phyloP scores from a whole-genome alignment of 176 grass and related monocot genomes.

The Paspalum vaginatum region DNA sequence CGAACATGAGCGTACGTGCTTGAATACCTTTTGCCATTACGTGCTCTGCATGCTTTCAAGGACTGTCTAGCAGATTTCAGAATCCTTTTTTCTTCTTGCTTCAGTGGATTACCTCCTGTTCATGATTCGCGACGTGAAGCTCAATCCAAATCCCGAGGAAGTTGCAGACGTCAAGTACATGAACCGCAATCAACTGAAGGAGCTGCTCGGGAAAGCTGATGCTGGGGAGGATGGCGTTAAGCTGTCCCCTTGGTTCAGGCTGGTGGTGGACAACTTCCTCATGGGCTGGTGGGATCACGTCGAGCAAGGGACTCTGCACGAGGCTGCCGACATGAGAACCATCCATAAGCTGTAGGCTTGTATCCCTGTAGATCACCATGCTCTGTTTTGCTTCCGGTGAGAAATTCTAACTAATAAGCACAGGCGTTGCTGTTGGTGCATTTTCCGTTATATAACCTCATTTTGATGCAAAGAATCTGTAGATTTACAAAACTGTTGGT shows the following conservation, averaged over 20 bases:
- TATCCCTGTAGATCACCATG: not conserved
- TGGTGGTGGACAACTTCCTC: conserved; percentile 89
- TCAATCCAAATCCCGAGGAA: conserved; percentile 74
- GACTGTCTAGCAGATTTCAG: not conserved
- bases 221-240: conserved; percentile 69
- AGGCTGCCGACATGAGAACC: conserved; percentile 67
- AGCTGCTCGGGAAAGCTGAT: conserved; percentile 72
- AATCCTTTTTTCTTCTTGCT: conserved; percentile 19
- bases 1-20: conserved; percentile 75
- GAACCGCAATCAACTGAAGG: conserved; percentile 70
- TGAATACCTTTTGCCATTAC: not conserved
- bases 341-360: conserved; percentile 71
- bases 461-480: conserved; percentile 3
- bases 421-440: not conserved
- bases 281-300: conserved; percentile 94
- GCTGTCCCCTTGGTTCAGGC: conserved; percentile 91
- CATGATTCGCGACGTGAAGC: conserved; percentile 71
- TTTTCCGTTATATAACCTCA: not conserved
- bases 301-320: conserved; percentile 66
- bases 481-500: not conserved
- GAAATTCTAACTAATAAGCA: not conserved
- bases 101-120: conserved; percentile 97
- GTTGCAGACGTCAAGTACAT: conserved; percentile 76
- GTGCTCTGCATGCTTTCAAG: not conserved
- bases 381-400: not conserved